Percentiles rank a stretch among this genome's conserved stretches.
Conservation (phyloP, 2,329 filamentous ascomycete genomes). For the Curvularia hawaiiensis region DNA sequence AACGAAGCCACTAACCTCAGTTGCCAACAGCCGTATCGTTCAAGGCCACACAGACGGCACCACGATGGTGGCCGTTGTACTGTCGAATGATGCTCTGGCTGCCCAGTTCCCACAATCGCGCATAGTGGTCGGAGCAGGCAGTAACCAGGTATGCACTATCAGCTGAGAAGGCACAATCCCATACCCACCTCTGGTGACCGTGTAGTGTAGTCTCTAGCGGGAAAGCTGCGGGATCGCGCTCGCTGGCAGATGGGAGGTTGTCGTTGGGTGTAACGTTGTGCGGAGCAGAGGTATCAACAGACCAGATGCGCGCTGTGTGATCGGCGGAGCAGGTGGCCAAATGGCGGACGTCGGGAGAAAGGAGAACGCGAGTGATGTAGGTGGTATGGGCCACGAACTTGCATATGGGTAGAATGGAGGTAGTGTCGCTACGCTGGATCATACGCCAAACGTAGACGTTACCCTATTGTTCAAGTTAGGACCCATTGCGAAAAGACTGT, state of each 20-base stretch:
- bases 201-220: slow-evolving; percentile 85
- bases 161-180: slow-evolving; percentile 95
- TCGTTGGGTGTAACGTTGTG: slow-evolving; percentile 43
- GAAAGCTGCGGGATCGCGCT: slow-evolving; percentile 62
- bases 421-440: slow-evolving; percentile 79
- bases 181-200: slow-evolving; percentile 94
- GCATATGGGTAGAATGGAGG: slow-evolving; percentile 82
- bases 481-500: neutral
- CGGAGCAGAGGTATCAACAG: slow-evolving; percentile 65
- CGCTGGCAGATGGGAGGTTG: slow-evolving; percentile 39
- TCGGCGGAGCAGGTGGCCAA: slow-evolving; percentile 93
- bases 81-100: slow-evolving; percentile 90
- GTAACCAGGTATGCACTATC: slow-evolving; percentile 93
- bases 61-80: slow-evolving; percentile 93
- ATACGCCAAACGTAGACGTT: slow-evolving; percentile 98
- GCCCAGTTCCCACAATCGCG: slow-evolving; percentile 84
- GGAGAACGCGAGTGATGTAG: slow-evolving; percentile 88
- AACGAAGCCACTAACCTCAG: slow-evolving; percentile 20
- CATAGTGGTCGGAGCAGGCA: slow-evolving; percentile 92
- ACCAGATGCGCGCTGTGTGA: slow-evolving; percentile 96
- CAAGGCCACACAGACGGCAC: slow-evolving; percentile 88
- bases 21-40: slow-evolving; percentile 68
- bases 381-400: slow-evolving; percentile 90
- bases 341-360: slow-evolving; percentile 92
- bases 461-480: slow-evolving; percentile 61